These are phyloP conservation scores for Trichoderma endophyticum DNA, from an alignment of 2,329 filamentous ascomycete species.

Conservation along the genomic window DNA sequence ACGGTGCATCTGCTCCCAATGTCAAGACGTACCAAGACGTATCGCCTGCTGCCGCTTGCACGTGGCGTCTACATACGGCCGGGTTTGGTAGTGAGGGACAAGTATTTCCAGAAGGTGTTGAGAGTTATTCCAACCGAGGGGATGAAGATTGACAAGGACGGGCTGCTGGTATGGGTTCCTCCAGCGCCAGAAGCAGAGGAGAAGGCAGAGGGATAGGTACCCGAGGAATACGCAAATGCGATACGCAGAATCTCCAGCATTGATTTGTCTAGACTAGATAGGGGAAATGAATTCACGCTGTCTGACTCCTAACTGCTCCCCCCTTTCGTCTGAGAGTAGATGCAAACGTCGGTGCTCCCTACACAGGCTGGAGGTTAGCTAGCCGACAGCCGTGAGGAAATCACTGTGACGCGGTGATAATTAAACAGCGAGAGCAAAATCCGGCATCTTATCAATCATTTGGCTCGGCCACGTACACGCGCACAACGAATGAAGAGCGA, in stretches of 20 bases:
- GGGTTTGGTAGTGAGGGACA: conserved; percentile 74
- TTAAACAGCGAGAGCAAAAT: neutral
- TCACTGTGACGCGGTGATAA: neutral
- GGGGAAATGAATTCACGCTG: neutral
- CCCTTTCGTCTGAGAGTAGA: neutral
- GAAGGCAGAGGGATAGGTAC: neutral
- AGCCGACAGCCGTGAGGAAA: neutral
- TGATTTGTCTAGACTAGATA: neutral
- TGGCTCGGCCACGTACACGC: neutral
- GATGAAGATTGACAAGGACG: conserved; percentile 63
- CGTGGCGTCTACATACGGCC: conserved; percentile 68
- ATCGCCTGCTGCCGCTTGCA: conserved; percentile 67
- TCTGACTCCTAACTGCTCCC: neutral
- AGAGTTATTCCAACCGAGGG: conserved; percentile 76
- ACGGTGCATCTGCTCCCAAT: conserved; percentile 79
- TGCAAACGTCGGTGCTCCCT: neutral
- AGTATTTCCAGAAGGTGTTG: conserved; percentile 89
- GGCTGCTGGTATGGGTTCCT: conserved; percentile 60
- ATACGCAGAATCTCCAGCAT: neutral
- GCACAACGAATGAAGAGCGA: neutral
- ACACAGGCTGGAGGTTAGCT: neutral
- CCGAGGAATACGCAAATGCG: neutral
- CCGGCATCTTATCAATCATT: neutral
- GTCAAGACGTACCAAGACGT: conserved; percentile 70
- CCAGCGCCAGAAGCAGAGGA: conserved; percentile 25